Evolutionary conservation across 1,284 basidiomycete species (phyloP).

Genomic region (Trametes polyzona): DNA sequence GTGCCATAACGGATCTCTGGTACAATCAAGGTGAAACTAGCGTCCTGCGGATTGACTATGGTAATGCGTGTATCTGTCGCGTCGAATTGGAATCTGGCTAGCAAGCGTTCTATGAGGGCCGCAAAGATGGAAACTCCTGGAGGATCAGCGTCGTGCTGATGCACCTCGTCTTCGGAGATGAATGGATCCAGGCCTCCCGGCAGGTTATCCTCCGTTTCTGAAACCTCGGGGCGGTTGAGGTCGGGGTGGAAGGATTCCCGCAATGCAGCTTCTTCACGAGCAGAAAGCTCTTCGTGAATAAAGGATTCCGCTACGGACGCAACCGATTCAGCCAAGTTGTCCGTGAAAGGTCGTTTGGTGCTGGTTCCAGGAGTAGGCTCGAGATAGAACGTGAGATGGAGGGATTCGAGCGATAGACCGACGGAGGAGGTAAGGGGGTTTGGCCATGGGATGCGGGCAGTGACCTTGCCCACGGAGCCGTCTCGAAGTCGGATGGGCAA

Average conservation of each 20-base stretch:
- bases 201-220: constrained; percentile 38
- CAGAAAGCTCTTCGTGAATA: constrained; percentile 78
- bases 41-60: constrained; percentile 61
- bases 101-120: constrained; percentile 79
- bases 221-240: constrained; percentile 27
- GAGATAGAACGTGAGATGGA: constrained; percentile 65
- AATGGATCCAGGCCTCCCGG: constrained; percentile 74
- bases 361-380: constrained; percentile 34
- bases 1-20: constrained; percentile 63
- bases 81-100: constrained; percentile 82
- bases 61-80: constrained; percentile 72
- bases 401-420: constrained; percentile 65
- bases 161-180: constrained; percentile 42
- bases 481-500: constrained; percentile 73
- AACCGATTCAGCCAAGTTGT: constrained; percentile 75
- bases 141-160: constrained; percentile 56
- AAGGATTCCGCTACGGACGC: constrained; percentile 84
- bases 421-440: constrained; percentile 74
- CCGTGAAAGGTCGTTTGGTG: constrained; percentile 24
- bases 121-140: constrained; percentile 84
- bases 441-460: constrained; percentile 77
- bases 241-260: constrained; percentile 67
- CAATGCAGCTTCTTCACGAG: constrained; percentile 73
- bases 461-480: constrained; percentile 75
- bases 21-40: constrained; percentile 64